Base-by-base conservation (phyloP, 2,329 filamentous ascomycete genomes). In the Aurifilum marmelostoma region DNA sequence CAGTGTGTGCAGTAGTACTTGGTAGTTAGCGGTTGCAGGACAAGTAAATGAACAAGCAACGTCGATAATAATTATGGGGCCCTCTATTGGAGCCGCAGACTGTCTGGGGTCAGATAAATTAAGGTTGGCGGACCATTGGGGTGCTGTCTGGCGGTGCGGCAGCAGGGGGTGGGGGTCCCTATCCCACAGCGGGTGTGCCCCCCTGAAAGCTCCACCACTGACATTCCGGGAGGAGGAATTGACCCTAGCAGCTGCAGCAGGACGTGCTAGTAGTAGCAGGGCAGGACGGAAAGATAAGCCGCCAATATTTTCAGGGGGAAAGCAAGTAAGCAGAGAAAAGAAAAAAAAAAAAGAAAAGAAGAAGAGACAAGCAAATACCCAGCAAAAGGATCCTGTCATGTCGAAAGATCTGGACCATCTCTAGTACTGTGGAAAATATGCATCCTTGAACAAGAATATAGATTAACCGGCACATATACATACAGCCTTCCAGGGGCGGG, bases 71-170 rank as follows among this genome's bases (percentile, higher is more conserved):
- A 59, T n/a, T 3, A 37, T 18, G 56, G 54, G 43, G 0, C 7
- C 56, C 8, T 21, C 9, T 7, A n/a, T n/a, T 37, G 61, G 61
- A 63, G 61, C 61, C 61, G 41, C 61, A 63, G 41, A 24, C 43
- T 34, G 34, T 34, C 34, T 24, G 61, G 43, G 27, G 27, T 50
- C n/a, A n/a, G n/a, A n/a, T n/a, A n/a, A 32, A 41, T 39, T 60
- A 60, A 39, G 34, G 59, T 61, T 61, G 34, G 8, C 34, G 34
- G 11, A 27, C 34, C 18, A n/a, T 47, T 6, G 41, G n/a, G n/a
- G 41, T 43, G n/a, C 14, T 24, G 34, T 39, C 58, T 24, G 58
- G 58, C 29, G 32, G 9, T 7, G 39, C 21, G 16, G 32, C 18
- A 37, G 58, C 37, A 43, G 41, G 41, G 41, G 41, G 14, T n/a